These are phyloP conservation scores for Capsicum chinense DNA, from an alignment of 257 asterid species.

Conservation along the genomic window DNA sequence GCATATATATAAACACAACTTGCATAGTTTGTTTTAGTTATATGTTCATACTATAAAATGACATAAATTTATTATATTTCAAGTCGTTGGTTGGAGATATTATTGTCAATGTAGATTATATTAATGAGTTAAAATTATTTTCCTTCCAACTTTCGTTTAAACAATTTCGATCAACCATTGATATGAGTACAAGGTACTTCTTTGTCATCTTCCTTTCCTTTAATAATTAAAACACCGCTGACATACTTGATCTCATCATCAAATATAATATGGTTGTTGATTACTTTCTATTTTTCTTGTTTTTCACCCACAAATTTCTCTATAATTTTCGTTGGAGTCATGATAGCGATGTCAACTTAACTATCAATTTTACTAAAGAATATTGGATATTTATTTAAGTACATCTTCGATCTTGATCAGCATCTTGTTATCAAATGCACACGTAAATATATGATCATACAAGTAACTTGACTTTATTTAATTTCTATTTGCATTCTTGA, in stretches of 20 bases:
- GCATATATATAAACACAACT: not conserved
- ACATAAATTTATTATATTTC: not conserved
- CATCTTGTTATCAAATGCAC: not conserved
- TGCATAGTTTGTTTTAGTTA: not conserved
- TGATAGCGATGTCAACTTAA: not conserved
- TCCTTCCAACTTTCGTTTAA: not conserved
- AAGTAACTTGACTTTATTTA: not conserved
- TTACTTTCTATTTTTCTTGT: slow-evolving; percentile 5
- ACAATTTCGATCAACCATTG: not conserved
- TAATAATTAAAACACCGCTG: not conserved
- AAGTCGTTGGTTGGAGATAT: not conserved
- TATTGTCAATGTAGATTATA: not conserved
- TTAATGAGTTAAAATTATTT: not conserved
- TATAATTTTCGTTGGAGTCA: not conserved
- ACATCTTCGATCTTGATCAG: not conserved
- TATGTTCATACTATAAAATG: not conserved
- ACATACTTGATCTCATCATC: not conserved
- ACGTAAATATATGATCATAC: not conserved
- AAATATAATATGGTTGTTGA: not conserved
- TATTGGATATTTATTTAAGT: not conserved
- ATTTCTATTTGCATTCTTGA: too few relatives aligned
- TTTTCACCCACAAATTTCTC: not conserved
- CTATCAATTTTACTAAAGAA: not conserved
- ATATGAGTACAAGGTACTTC: not conserved
- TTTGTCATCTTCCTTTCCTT: not conserved